Evolutionary conservation across 306 rosid species (phyloP).

Genomic region (Medicago lupulina): DNA sequence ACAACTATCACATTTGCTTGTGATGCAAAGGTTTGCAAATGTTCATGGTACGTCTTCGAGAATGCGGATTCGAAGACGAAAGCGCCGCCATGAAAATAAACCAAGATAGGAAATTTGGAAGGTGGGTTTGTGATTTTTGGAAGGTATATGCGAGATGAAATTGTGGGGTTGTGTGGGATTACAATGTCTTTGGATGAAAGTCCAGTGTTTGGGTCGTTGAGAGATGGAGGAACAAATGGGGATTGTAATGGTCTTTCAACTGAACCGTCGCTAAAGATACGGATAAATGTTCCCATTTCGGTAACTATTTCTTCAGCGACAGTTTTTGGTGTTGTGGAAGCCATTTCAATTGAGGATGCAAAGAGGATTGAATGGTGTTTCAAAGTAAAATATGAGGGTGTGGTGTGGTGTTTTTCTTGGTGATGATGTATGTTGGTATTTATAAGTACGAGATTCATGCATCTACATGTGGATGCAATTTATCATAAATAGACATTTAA

Average conservation of each 20-base stretch:
- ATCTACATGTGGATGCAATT: not conserved
- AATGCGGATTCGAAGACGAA: slow-evolving; percentile 56
- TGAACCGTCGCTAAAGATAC: slow-evolving; percentile 8
- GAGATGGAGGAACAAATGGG: slow-evolving; percentile 42
- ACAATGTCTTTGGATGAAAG: slow-evolving; percentile 60
- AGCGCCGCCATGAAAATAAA: slow-evolving; percentile 63
- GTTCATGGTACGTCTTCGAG: slow-evolving; percentile 41
- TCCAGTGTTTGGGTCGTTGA: slow-evolving; percentile 42
- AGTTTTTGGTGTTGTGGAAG: slow-evolving; percentile 6
- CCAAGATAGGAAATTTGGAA: slow-evolving; percentile 54
- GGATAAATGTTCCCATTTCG: not conserved
- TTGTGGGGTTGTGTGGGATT: slow-evolving; percentile 49
- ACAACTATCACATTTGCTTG: slow-evolving; percentile 46
- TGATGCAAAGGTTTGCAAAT: slow-evolving; percentile 42
- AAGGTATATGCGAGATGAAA: slow-evolving; percentile 56
- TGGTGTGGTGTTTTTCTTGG: not conserved
- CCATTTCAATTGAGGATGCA: not conserved
- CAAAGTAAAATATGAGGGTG: not conserved
- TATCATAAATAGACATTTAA: not conserved
- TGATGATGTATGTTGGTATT: not conserved
- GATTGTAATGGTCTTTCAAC: slow-evolving; percentile 8
- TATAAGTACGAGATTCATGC: not conserved
- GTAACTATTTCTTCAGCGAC: not conserved
- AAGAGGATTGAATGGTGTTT: not conserved
- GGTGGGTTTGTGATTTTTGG: slow-evolving; percentile 35